Conservation (phyloP, 441 rosid genomes). For the Bruguiera hainesii region DNA sequence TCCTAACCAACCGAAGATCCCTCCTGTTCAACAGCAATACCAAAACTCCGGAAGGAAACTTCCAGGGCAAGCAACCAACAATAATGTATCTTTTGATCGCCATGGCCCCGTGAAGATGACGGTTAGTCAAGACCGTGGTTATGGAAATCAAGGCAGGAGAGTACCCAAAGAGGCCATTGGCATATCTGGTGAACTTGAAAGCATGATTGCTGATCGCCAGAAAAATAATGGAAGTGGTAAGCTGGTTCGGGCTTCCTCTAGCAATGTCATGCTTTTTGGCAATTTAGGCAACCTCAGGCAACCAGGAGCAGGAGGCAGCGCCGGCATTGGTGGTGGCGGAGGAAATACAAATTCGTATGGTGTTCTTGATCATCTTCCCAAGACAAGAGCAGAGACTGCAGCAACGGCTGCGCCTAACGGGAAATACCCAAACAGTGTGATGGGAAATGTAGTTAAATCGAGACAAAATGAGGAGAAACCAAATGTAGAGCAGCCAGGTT, state of each 20-base stretch:
- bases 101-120: not conserved
- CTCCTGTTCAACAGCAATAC: constrained; percentile 9
- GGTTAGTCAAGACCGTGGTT: constrained; percentile 19
- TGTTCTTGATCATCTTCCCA: constrained; percentile 23
- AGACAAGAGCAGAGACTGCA: constrained; percentile 17
- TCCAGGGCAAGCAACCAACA: constrained; percentile 16
- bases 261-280: constrained; percentile 72
- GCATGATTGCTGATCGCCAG: constrained; percentile 67
- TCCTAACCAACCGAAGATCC: constrained; percentile 29
- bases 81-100: constrained; percentile 8
- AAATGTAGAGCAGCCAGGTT: constrained; percentile 30
- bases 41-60: constrained; percentile 21
- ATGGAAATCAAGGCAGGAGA: constrained; percentile 37
- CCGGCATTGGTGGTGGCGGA: constrained; percentile 26
- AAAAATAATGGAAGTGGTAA: constrained; percentile 44
- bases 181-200: constrained; percentile 87
- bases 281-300: constrained; percentile 75
- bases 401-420: constrained; percentile 11
- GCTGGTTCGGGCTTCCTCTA: constrained; percentile 80
- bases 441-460: constrained; percentile 46
- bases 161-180: constrained; percentile 53
- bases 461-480: constrained; percentile 27
- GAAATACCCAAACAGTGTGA: constrained; percentile 40
- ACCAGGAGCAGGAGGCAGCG: constrained; percentile 21
- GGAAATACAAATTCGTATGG: constrained; percentile 21